Percentiles rank a stretch among this genome's conserved stretches.
Conservation (phyloP, 2,329 filamentous ascomycete genomes). For the Ascochyta lentis region DNA sequence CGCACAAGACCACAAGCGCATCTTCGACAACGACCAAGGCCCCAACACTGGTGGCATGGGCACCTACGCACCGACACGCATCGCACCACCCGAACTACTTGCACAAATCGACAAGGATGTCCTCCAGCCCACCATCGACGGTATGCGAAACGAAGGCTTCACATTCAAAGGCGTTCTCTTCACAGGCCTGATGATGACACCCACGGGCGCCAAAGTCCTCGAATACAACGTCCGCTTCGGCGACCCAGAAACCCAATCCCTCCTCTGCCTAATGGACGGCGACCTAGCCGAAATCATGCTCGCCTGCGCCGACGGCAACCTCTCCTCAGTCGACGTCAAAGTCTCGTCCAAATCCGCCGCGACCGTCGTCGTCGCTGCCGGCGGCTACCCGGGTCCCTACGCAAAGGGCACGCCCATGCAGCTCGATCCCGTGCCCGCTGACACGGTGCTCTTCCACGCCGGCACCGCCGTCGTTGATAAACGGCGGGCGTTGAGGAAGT, state of each 20-base stretch:
- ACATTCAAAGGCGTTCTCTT: slow-evolving; percentile 73
- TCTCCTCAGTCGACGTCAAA: slow-evolving; percentile 73
- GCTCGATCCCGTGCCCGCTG: slow-evolving; percentile 59
- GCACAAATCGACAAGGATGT: slow-evolving; percentile 80
- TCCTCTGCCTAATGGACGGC: slow-evolving; percentile 81
- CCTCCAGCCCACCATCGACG: slow-evolving; percentile 86
- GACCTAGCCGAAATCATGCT: slow-evolving; percentile 90
- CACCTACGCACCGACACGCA: slow-evolving; percentile 80
- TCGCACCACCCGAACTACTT: slow-evolving; percentile 66
- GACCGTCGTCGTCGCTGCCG: slow-evolving; percentile 92
- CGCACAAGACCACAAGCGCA: slow-evolving; percentile 96
- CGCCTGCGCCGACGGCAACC: slow-evolving; percentile 77
- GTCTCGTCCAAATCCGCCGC: slow-evolving; percentile 76
- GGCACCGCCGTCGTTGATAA: slow-evolving; percentile 73
- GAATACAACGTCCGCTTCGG: slow-evolving; percentile 96
- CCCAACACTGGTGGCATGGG: slow-evolving; percentile 98
- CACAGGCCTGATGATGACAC: slow-evolving; percentile 93
- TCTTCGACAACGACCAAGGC: slow-evolving; percentile 86
- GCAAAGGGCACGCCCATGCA: slow-evolving; percentile 74
- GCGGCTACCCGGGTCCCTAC: slow-evolving; percentile 85
- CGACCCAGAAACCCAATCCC: slow-evolving; percentile 88
- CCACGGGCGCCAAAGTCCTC: slow-evolving; percentile 77
- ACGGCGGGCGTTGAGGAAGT: slow-evolving; percentile 53
- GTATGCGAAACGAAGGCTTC: slow-evolving; percentile 77
- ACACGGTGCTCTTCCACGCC: slow-evolving; percentile 86